Percentiles rank a stretch among this genome's conserved stretches.
phyloP scores from a whole-genome alignment of 129 eudicot species.

The Dittrichia graveolens region DNA sequence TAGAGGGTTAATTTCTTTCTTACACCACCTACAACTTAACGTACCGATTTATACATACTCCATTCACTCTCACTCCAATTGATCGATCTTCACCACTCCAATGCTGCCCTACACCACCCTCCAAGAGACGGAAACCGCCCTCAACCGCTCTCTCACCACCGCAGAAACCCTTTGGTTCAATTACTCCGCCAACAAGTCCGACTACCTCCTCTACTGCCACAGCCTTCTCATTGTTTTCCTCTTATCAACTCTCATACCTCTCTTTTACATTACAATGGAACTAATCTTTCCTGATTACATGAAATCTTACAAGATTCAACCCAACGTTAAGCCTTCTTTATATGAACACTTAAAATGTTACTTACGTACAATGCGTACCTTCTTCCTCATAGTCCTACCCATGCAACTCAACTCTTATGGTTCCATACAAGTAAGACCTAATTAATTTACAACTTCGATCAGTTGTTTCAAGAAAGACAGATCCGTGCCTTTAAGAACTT shows the following conservation, averaged over 20 bases:
- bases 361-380: background rate
- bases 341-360: slow-evolving; percentile 5
- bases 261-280: slow-evolving; percentile 7
- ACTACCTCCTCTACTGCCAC: slow-evolving; percentile 21
- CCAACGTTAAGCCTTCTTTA: slow-evolving; percentile 14
- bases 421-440: slow-evolving; percentile 2
- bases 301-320: slow-evolving; percentile 11
- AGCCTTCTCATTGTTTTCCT: slow-evolving; percentile 1
- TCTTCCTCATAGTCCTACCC: background rate
- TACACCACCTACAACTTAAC: too few species aligned
- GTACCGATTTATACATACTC: too few species aligned
- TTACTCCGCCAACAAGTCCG: slow-evolving; percentile 9
- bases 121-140: slow-evolving; percentile 19
- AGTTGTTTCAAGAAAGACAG: too few species aligned
- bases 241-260: slow-evolving; percentile 5
- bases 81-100: background rate
- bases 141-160: slow-evolving; percentile 1
- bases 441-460: too few species aligned
- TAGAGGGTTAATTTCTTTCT: too few species aligned
- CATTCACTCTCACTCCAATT: too few species aligned
- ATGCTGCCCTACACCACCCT: slow-evolving; percentile 11
- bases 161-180: slow-evolving; percentile 13
- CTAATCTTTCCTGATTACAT: background rate
- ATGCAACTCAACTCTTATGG: slow-evolving; percentile 7
- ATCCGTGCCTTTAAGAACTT: too few species aligned